Evolutionary conservation across 2,329 filamentous ascomycete genomes (phyloP), one percentile per base, ranked within the genome.

Genomic region (Aspergillus sp.): DNA sequence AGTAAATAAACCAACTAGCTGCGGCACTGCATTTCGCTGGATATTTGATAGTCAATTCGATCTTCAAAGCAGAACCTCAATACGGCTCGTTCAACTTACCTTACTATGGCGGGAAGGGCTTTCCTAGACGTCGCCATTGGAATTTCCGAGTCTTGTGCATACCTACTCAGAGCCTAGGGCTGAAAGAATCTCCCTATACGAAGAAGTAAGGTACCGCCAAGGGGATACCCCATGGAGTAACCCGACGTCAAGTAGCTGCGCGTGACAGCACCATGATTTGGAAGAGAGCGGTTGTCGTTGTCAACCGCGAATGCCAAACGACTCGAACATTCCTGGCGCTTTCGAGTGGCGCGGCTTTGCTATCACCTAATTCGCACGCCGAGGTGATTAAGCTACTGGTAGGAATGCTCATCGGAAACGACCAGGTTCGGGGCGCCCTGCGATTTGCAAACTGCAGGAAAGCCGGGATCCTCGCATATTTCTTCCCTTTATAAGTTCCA

Each of bases 381-480:
- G 21, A n/a, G 39, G 33, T 23, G n/a, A 41, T 31, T n/a, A 46
- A 46, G 44, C 15, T 27, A n/a, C 7, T 15, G 12, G 6, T 6
- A 41, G 48, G 48, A 51, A 51, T 41, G 48, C 8, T 39, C 33
- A 41, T 39, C 48, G 31, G 12, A 15, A 4, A 21, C 12, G 35
- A 41, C 9, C 19, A 51, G 15, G 35, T 12, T 37, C 31, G 35
- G 31, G 14, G 7, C 27, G 44, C 24, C 12, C n/a, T 6, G 14
- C 15, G 40, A 40, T 21, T 14, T 44, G 23, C 4, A 47, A 11
- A 48, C 4, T 35, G 17, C 27, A 45, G 24, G 17, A 37, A 37
- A 53, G 33, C 33, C 21, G 44, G 52, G 14, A 5, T 19, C 50
- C 50, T 53, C 15, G 31, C 40, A 53, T 53, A 53, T n/a, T 35